Percentiles rank a stretch among this genome's conserved stretches.
Conservation (phyloP, 2,329 filamentous ascomycete species). For the Xylaria hypoxylon region DNA sequence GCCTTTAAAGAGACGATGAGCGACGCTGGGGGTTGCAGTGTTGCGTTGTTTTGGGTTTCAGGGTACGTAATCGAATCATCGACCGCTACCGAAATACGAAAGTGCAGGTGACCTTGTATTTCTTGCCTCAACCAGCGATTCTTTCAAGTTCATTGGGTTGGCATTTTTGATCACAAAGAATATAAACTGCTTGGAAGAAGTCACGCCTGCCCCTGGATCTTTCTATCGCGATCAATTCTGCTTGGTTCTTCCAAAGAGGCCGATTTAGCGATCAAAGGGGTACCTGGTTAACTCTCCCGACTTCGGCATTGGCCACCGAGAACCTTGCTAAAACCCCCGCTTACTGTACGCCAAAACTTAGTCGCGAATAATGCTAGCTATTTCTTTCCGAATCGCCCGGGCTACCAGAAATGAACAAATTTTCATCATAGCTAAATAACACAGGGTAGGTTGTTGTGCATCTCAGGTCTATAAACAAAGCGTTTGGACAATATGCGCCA, state of each 20-base stretch:
- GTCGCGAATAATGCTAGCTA: not conserved
- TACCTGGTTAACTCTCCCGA: not conserved
- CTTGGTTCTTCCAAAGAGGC: not conserved
- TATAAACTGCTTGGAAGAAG: not conserved
- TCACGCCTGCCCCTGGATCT: not conserved
- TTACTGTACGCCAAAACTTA: constrained; percentile 27
- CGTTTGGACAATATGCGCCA: not conserved
- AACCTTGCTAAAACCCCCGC: constrained; percentile 12
- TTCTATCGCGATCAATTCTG: not conserved
- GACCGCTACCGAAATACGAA: constrained; percentile 4
- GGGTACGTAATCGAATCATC: constrained; percentile 27
- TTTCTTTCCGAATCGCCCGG: too few relatives aligned
- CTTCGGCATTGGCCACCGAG: not conserved
- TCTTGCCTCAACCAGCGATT: not conserved
- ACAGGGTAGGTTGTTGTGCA: not conserved
- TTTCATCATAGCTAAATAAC: not conserved
- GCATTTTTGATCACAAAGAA: constrained; percentile 3
- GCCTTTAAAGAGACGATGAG: not conserved
- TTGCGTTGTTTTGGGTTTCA: constrained; percentile 9
- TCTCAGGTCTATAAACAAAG: not conserved
- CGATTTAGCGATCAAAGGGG: not conserved
- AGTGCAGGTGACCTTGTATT: not conserved
- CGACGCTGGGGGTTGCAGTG: constrained; percentile 1
- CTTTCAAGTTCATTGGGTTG: not conserved
- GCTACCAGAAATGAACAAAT: not conserved